These are phyloP conservation scores for Golubevia pallescens DNA, from an alignment of 1,284 basidiomycete species.

Conservation along the genomic window DNA sequence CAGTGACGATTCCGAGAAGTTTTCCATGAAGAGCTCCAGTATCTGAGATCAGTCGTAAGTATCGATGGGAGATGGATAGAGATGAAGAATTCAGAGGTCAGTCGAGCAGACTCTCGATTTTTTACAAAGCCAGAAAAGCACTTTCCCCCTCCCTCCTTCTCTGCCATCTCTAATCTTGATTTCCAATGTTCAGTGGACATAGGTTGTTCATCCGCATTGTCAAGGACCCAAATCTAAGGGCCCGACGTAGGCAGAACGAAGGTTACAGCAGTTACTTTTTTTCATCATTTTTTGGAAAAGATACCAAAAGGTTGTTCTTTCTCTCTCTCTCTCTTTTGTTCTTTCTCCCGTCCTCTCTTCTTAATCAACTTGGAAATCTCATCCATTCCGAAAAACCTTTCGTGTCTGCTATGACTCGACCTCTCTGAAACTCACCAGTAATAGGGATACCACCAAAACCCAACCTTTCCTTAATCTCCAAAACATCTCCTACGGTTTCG, in stretches of 20 bases:
- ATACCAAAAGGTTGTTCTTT: too few species aligned
- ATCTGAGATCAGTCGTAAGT: conserved; percentile 69
- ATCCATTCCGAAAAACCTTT: too few species aligned
- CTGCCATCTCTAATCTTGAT: background rate
- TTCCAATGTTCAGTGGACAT: conserved; percentile 64
- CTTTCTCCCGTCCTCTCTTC: too few species aligned
- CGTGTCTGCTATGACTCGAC: too few species aligned
- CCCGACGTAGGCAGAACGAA: conserved; percentile 82
- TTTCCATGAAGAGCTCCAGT: conserved; percentile 84
- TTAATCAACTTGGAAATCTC: too few species aligned
- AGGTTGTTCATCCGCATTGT: conserved; percentile 72
- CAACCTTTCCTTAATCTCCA: conserved; percentile 87
- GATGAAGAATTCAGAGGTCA: conserved; percentile 6
- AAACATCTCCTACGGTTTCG: conserved; percentile 83
- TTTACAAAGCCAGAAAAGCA: background rate
- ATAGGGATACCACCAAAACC: conserved; percentile 98
- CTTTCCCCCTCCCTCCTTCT: background rate
- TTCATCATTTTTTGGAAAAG: conserved; percentile 67
- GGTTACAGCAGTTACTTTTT: conserved; percentile 70
- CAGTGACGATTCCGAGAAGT: conserved; percentile 94
- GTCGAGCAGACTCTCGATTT: background rate
- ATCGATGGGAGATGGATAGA: conserved; percentile 1
- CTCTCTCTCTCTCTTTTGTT: too few species aligned
- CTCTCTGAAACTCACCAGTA: conserved; percentile 74
- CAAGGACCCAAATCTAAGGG: conserved; percentile 73